Evolutionary conservation across 768 basidiomycete genomes (phyloP), one percentile per base, ranked within the genome.

Genomic region (Panaeolus cyanescens): DNA sequence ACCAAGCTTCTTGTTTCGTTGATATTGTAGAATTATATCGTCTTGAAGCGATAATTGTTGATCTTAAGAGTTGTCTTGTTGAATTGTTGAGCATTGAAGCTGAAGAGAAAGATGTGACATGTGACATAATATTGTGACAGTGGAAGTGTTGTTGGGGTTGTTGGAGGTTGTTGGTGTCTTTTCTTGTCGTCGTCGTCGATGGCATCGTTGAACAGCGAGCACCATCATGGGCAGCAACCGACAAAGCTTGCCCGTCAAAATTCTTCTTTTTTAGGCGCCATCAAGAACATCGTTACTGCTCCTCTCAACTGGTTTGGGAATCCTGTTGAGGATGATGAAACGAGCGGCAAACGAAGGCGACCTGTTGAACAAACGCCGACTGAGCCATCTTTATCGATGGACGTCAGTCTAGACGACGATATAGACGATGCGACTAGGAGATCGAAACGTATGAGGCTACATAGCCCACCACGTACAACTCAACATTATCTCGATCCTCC

Each of bases 271-370:
- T 71, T 89, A 40, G 85, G 85, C 55, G 72, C 86, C 53, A 81
- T 90, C 73, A 89, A 83, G 79, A 84, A 79, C 75, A 75, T 89
- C 70, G 87, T 90, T 63, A 83, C 86, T 32, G 85, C 86, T 19
- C 86, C 88, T 45, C 77, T 89, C 64, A 79, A 83, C 75, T 85
- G 89, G 74, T 80, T 83, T 65, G 72, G 78, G 64, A 71, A 77
- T 62, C 78, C 79, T 62, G 83, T 83, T 69, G 83, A 83, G 64
- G 76, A 75, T 59, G 80, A 81, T 63, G 81, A 82, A 68, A 69
- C 76, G 60, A 79, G 74, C 37, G 85, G 85, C 64, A 88, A 88
- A 70, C 83, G 87, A 64, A 79, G 86, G 67, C 77, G 85, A 31
- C 66, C 79, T 40, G 72, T 70, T 55, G 72, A 68, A 25, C 63